Conservation (phyloP, 805 yeast species). For the Candida schatavii region DNA sequence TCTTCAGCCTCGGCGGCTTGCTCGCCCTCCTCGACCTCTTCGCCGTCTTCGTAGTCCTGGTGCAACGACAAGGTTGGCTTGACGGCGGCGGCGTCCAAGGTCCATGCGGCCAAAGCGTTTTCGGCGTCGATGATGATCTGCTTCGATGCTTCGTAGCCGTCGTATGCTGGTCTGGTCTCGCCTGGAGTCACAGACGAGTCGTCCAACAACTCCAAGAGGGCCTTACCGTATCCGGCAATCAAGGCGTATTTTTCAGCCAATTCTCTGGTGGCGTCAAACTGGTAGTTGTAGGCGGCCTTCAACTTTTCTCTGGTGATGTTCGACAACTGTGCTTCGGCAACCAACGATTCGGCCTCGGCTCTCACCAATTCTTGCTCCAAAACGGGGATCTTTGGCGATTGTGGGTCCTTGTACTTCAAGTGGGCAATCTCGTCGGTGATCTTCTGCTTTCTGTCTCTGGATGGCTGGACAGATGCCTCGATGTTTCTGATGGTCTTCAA, state of each 20-base stretch:
- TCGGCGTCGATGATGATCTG: slow-evolving; percentile 86
- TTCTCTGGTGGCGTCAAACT: slow-evolving; percentile 82
- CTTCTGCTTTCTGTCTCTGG: slow-evolving; percentile 81
- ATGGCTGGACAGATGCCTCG: slow-evolving; percentile 84
- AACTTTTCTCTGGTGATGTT: slow-evolving; percentile 86
- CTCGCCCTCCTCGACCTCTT: slow-evolving; percentile 46
- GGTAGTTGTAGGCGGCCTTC: slow-evolving; percentile 80
- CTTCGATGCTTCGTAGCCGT: slow-evolving; percentile 85
- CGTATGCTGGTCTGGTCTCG: slow-evolving; percentile 87
- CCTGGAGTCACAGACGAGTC: slow-evolving; percentile 88
- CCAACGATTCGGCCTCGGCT: slow-evolving; percentile 88
- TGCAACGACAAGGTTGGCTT: slow-evolving; percentile 76
- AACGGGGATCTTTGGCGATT: slow-evolving; percentile 74
- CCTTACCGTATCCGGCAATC: slow-evolving; percentile 89
- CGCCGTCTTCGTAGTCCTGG: slow-evolving; percentile 51
- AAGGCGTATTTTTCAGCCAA: slow-evolving; percentile 82
- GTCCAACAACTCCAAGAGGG: slow-evolving; percentile 75
- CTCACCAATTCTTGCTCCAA: slow-evolving; percentile 87
- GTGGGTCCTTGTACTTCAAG: slow-evolving; percentile 82
- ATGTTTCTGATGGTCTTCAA: slow-evolving; percentile 79
- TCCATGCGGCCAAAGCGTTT: slow-evolving; percentile 80
- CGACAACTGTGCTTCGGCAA: slow-evolving; percentile 88
- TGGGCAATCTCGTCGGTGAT: slow-evolving; percentile 83
- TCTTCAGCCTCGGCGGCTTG: slow-evolving; percentile 49
- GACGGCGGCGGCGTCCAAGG: slow-evolving; percentile 77